Conservation (phyloP, 1,139 yeast species). For the Pichia inconspicua region DNA sequence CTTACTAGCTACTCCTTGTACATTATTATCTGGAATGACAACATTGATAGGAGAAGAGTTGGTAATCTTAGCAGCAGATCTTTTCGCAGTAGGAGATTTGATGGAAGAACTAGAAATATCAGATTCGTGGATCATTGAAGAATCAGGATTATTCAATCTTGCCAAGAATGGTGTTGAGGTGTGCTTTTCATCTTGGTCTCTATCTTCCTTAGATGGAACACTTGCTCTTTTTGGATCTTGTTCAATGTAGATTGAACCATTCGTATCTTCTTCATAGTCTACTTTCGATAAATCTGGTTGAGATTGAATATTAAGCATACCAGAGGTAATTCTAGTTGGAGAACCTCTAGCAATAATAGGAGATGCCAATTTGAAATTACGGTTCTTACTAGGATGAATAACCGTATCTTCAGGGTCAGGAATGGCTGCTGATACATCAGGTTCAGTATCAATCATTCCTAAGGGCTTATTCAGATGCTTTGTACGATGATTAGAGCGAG, state of each 20-base stretch:
- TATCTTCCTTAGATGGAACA: constrained; percentile 24
- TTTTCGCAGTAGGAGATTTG: background rate
- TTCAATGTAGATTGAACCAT: constrained; percentile 7
- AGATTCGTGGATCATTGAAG: constrained; percentile 6
- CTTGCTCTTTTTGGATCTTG: constrained; percentile 17
- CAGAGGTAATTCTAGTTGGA: constrained; percentile 52
- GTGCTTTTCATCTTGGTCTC: constrained; percentile 7
- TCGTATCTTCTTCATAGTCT: constrained; percentile 16
- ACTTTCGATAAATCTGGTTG: constrained; percentile 29
- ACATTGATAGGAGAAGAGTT: background rate
- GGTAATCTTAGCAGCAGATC: background rate
- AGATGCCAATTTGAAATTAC: constrained; percentile 21
- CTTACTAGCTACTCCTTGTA: background rate
- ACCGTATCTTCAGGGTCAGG: constrained; percentile 20
- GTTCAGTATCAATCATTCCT: constrained; percentile 7
- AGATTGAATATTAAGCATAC: constrained; percentile 40
- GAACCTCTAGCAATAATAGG: constrained; percentile 31
- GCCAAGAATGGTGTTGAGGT: constrained; percentile 1
- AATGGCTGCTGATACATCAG: constrained; percentile 19
- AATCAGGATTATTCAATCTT: constrained; percentile 3
- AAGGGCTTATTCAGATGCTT: constrained; percentile 9
- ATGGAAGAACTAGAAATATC: constrained; percentile 10
- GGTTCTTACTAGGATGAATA: constrained; percentile 23
- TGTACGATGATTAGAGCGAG: background rate
- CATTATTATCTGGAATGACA: background rate